Conservation (phyloP, 2,329 filamentous ascomycete species). For the Blumeriella jaapii region DNA sequence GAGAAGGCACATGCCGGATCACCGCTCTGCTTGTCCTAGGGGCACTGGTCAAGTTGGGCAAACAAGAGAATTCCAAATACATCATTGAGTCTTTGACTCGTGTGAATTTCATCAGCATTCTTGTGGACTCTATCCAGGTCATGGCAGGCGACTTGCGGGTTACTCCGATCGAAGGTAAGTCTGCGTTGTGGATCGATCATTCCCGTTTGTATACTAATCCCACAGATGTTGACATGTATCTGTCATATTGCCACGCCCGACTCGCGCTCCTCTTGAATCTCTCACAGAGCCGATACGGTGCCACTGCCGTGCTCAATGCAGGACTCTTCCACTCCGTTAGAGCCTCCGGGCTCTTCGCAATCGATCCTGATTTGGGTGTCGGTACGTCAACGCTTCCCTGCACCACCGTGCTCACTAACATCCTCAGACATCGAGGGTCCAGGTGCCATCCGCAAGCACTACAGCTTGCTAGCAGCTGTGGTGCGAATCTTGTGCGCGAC, state of each 20-base stretch:
- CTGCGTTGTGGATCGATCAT: background rate
- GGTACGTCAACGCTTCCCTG: conserved; percentile 30
- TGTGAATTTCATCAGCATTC: conserved; percentile 81
- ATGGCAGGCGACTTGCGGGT: conserved; percentile 63
- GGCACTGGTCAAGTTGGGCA: conserved; percentile 62
- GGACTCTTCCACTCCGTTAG: conserved; percentile 76
- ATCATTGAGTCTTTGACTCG: conserved; percentile 71
- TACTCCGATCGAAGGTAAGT: conserved; percentile 40
- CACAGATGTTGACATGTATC: conserved; percentile 29
- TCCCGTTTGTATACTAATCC: background rate
- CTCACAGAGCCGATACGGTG: conserved; percentile 73
- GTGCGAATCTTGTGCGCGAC: conserved; percentile 73
- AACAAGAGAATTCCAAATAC: conserved; percentile 57
- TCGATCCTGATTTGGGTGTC: conserved; percentile 85
- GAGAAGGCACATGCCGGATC: conserved; percentile 70
- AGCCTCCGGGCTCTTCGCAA: conserved; percentile 73
- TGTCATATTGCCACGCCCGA: conserved; percentile 51
- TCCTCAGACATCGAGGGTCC: conserved; percentile 23
- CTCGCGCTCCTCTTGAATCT: conserved; percentile 75
- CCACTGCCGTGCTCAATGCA: conserved; percentile 76
- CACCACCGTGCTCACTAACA: conserved; percentile 7
- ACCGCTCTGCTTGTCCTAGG: conserved; percentile 79
- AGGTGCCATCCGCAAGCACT: conserved; percentile 33
- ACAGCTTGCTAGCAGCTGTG: conserved; percentile 68
- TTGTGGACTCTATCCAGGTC: conserved; percentile 76